A percentile compares a stretch with the other conserved stretches of the same genome.
Conservation (phyloP, 1,284 basidiomycete species). For the Cutaneotrichosporon sp. region DNA sequence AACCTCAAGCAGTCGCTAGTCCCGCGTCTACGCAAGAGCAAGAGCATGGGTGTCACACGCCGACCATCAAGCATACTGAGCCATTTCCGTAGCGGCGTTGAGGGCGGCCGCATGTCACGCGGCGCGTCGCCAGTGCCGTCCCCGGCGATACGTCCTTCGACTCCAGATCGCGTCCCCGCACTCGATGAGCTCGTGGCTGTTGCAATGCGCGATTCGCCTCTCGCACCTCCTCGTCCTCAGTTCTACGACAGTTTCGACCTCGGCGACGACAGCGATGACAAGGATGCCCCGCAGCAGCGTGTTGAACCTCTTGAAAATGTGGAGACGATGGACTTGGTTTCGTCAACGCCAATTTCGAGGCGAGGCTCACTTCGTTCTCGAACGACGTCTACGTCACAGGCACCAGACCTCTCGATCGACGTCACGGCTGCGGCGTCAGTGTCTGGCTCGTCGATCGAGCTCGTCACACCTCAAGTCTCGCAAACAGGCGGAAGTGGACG, state of each 20-base stretch:
- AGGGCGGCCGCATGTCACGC: neutral
- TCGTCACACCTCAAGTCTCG: slow-evolving; percentile 7
- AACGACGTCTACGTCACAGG: slow-evolving; percentile 1
- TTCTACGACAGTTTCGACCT: slow-evolving; percentile 26
- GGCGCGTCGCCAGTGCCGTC: slow-evolving; percentile 4
- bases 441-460: slow-evolving; percentile 15
- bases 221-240: slow-evolving; percentile 15
- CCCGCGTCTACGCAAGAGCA: slow-evolving; percentile 23
- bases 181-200: slow-evolving; percentile 8
- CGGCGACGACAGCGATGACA: neutral
- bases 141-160: neutral
- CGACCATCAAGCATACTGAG: slow-evolving; percentile 13
- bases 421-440: slow-evolving; percentile 8
- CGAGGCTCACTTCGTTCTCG: neutral
- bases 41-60: slow-evolving; percentile 12
- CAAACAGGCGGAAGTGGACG: neutral
- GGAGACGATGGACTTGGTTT: neutral
- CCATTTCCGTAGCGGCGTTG: neutral
- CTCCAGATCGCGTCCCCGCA: neutral
- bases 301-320: neutral
- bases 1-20: slow-evolving; percentile 17
- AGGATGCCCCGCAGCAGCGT: neutral
- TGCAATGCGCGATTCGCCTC: slow-evolving; percentile 11
- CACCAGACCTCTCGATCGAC: slow-evolving; percentile 5
- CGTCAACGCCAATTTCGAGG: neutral